Conservation (phyloP, 768 basidiomycete species). For the Brasilioporus rufonigricans region DNA sequence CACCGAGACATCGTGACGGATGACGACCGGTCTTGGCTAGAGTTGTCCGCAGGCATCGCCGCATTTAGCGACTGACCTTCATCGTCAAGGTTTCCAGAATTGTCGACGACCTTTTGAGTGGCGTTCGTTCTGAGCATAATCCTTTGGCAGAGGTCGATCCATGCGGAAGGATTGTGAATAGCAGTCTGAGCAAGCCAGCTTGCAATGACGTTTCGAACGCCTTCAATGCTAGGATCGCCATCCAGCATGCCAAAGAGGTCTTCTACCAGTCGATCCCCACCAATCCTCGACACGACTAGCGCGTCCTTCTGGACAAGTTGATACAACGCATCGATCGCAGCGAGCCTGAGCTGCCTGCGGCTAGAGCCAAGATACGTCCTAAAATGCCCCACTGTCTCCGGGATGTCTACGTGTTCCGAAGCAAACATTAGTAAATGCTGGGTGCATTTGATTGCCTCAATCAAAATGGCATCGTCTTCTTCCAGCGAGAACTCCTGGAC, state of each 20-base stretch:
- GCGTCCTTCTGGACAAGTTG: constrained; percentile 97
- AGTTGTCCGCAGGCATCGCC: constrained; percentile 36
- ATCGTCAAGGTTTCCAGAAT: constrained; percentile 69
- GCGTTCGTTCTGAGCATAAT: constrained; percentile 96
- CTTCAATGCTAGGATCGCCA: constrained; percentile 90
- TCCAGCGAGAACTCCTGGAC: constrained; percentile 84
- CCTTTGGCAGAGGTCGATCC: constrained; percentile 96
- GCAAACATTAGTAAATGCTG: constrained; percentile 98
- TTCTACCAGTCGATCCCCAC: constrained; percentile 91
- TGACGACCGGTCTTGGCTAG: constrained; percentile 32
- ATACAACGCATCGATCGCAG: constrained; percentile 94
- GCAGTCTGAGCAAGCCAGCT: constrained; percentile 97
- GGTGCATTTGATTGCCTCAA: constrained; percentile 94
- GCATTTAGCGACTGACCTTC: constrained; percentile 90
- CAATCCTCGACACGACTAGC: constrained; percentile 84
- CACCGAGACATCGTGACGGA: constrained; percentile 73
- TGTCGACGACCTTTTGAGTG: constrained; percentile 69
- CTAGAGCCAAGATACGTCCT: constrained; percentile 76
- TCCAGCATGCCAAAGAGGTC: constrained; percentile 95
- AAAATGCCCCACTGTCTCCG: constrained; percentile 76
- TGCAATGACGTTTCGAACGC: constrained; percentile 87
- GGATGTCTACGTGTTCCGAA: constrained; percentile 78
- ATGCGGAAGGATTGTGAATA: constrained; percentile 88
- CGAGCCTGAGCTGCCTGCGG: constrained; percentile 82
- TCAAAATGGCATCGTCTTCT: constrained; percentile 81